Conservation (phyloP, 2,329 filamentous ascomycete genomes). For the Rutstroemia sp. region DNA sequence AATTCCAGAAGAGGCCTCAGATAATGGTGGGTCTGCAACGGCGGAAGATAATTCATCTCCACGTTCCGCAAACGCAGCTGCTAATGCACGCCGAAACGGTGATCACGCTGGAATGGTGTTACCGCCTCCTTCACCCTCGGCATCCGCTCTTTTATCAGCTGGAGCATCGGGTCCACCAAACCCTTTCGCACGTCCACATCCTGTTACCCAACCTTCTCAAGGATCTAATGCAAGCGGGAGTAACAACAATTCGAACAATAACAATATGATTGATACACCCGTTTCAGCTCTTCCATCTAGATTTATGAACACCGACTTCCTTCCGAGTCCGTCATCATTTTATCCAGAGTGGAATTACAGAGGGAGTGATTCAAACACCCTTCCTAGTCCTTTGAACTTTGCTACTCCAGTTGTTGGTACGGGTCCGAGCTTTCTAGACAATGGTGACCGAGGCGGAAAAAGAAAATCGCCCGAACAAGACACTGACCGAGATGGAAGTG, state of each 20-base stretch:
- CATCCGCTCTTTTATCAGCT: slow-evolving; percentile 73
- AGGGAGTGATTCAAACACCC: slow-evolving; percentile 67
- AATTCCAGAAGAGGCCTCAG: slow-evolving; percentile 86
- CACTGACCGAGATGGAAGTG: background rate
- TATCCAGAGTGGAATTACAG: slow-evolving; percentile 84
- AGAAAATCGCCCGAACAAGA: slow-evolving; percentile 10
- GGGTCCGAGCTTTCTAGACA: slow-evolving; percentile 56
- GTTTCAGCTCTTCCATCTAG: slow-evolving; percentile 90
- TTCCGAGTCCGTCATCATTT: slow-evolving; percentile 87
- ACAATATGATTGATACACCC: slow-evolving; percentile 63
- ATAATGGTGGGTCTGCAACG: slow-evolving; percentile 61
- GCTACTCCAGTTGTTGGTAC: slow-evolving; percentile 66
- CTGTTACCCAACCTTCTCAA: slow-evolving; percentile 44
- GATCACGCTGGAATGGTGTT: slow-evolving; percentile 58
- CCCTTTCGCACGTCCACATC: slow-evolving; percentile 85
- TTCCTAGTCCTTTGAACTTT: slow-evolving; percentile 89
- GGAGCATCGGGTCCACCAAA: slow-evolving; percentile 91
- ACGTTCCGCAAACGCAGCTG: slow-evolving; percentile 21
- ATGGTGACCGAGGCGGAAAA: slow-evolving; percentile 18
- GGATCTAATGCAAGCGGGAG: slow-evolving; percentile 30
- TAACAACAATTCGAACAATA: slow-evolving; percentile 33
- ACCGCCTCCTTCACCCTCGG: slow-evolving; percentile 83
- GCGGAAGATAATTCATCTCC: slow-evolving; percentile 56
- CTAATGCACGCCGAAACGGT: slow-evolving; percentile 22
- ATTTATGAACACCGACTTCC: slow-evolving; percentile 79